These are phyloP conservation scores for Cryptosporidium canis DNA, from an alignment of 169 alveolate genomes.

Conservation along the genomic window DNA sequence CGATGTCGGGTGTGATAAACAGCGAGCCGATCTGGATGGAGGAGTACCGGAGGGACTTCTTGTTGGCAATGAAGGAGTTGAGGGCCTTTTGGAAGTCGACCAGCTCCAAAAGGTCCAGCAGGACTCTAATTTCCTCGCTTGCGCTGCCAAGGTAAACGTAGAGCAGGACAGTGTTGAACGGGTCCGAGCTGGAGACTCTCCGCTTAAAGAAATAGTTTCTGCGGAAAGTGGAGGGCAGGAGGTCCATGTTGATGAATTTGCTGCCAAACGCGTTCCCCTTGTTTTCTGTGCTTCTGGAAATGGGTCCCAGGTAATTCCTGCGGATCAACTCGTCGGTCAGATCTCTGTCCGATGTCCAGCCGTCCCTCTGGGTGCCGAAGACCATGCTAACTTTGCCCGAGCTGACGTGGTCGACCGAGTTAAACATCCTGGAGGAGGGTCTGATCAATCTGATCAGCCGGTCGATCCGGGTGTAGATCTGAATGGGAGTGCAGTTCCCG, in stretches of 20 bases:
- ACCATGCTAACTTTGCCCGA: neutral
- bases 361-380: neutral
- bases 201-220: constrained; percentile 23
- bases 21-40: constrained; percentile 11
- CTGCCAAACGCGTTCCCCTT: neutral
- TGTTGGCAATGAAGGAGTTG: constrained; percentile 25
- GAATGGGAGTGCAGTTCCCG: constrained; percentile 55
- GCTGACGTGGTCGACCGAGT: neutral
- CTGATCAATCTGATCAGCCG: neutral
- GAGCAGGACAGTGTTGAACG: neutral
- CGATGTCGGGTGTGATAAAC: neutral
- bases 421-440: neutral
- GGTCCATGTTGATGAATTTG: neutral
- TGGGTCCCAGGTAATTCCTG: neutral
- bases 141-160: constrained; percentile 15
- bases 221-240: neutral
- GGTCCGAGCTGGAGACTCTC: constrained; percentile 22
- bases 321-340: neutral
- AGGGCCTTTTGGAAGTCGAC: constrained; percentile 1
- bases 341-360: neutral
- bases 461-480: neutral
- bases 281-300: neutral
- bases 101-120: constrained; percentile 18
- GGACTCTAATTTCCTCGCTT: neutral
- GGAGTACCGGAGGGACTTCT: neutral